Evolutionary conservation across 148 eudicot genomes (phyloP).

Genomic region (Rhododendron ovatum): DNA sequence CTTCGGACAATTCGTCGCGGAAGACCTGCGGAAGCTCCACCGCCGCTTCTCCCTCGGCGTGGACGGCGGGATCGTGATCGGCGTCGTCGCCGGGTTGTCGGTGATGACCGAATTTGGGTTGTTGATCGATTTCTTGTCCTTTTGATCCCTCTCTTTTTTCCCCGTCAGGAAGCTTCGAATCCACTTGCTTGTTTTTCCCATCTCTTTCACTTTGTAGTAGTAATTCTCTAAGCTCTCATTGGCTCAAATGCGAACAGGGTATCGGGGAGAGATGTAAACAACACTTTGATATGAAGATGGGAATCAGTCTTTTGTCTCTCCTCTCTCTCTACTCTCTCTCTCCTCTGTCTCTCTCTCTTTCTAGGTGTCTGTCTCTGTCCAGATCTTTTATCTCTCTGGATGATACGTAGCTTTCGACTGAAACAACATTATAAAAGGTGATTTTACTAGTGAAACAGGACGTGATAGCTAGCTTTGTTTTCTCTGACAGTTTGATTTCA

Average conservation of each 20-base stretch:
- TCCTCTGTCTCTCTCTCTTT: neutral
- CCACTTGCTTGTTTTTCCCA: constrained; percentile 92
- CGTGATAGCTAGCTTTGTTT: neutral
- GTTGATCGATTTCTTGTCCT: constrained; percentile 16
- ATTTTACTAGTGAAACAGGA: neutral
- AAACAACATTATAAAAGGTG: neutral
- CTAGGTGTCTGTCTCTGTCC: neutral
- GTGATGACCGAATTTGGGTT: neutral
- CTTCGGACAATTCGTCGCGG: constrained; percentile 38
- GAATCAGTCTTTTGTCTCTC: neutral
- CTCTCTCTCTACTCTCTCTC: neutral
- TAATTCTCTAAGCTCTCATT: neutral
- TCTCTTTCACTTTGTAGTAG: constrained; percentile 15
- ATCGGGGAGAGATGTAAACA: neutral
- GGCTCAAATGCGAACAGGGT: neutral
- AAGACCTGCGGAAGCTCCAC: constrained; percentile 87
- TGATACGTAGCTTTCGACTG: constrained; percentile 6
- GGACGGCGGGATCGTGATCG: constrained; percentile 35
- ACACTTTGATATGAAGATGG: constrained; percentile 3
- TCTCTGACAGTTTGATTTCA: neutral
- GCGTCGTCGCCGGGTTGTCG: constrained; percentile 28
- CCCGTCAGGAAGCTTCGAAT: constrained; percentile 53
- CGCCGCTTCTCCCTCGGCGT: constrained; percentile 80
- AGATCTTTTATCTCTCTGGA: neutral
- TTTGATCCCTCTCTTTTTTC: constrained; percentile 37